A percentile compares a stretch with the other conserved stretches of the same genome.
Conservation (phyloP, 805 yeast genomes). For the Yarrowia hollandica region DNA sequence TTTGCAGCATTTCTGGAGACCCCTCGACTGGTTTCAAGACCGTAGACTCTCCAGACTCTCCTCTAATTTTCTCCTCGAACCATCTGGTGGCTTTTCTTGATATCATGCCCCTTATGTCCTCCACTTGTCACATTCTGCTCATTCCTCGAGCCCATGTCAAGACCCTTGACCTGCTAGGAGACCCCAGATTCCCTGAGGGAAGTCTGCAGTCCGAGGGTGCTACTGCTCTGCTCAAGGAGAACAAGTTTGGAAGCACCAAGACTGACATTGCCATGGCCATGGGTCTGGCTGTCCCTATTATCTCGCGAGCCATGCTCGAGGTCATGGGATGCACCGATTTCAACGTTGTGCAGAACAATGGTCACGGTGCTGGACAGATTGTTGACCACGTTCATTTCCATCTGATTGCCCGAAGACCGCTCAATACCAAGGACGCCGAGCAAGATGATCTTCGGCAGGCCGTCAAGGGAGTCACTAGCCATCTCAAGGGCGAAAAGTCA, state of each 20-base stretch:
- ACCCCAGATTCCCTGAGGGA: slow-evolving; percentile 30
- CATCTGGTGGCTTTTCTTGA: slow-evolving; percentile 42
- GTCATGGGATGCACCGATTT: slow-evolving; percentile 37
- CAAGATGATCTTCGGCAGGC: slow-evolving; percentile 18
- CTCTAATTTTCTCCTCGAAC: slow-evolving; percentile 38
- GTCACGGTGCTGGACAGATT: slow-evolving; percentile 88
- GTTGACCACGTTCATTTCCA: slow-evolving; percentile 95
- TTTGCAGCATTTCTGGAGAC: slow-evolving; percentile 37
- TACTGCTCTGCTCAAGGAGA: slow-evolving; percentile 15
- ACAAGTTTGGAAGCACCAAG: slow-evolving; percentile 26
- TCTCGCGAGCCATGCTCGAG: slow-evolving; percentile 36
- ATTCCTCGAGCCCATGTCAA: slow-evolving; percentile 41
- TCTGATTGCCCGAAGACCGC: slow-evolving; percentile 63
- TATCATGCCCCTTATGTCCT: slow-evolving; percentile 43
- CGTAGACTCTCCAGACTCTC: slow-evolving; percentile 32
- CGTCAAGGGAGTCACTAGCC: slow-evolving; percentile 19
- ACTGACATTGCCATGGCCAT: slow-evolving; percentile 34
- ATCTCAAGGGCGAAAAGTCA: slow-evolving; percentile 2
- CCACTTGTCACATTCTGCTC: slow-evolving; percentile 42
- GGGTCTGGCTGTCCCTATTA: slow-evolving; percentile 37
- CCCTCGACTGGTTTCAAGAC: slow-evolving; percentile 33
- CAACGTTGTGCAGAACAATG: slow-evolving; percentile 52
- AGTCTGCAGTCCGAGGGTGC: slow-evolving; percentile 19
- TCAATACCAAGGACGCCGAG: slow-evolving; percentile 15
- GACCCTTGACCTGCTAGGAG: slow-evolving; percentile 38